These are phyloP conservation scores for Fraxinus floribunda DNA, from an alignment of 305 asterid genomes.

Conservation along the genomic window DNA sequence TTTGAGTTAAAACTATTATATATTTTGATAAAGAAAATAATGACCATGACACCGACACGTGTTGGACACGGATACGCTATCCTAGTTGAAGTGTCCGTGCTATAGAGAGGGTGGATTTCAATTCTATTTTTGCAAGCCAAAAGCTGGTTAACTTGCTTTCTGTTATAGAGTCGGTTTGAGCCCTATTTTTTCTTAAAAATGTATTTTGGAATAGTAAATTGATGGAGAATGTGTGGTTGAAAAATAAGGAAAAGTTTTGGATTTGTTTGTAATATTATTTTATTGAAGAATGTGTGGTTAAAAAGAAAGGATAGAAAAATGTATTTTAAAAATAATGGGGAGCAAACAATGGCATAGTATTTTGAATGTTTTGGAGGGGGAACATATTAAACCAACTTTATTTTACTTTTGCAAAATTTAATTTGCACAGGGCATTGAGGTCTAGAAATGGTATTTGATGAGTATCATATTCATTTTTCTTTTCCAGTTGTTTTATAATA, in stretches of 20 bases:
- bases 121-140: not conserved
- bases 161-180: not conserved
- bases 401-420: not conserved
- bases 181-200: not conserved
- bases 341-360: not conserved
- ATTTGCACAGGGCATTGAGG: not conserved
- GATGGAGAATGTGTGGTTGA: not conserved
- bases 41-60: not conserved
- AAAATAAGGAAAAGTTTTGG: not conserved
- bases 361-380: not conserved
- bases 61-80: no score
- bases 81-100: not conserved
- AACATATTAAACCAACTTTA: not conserved
- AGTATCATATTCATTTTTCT: not conserved
- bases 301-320: not conserved
- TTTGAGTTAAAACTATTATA: no score
- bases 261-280: not conserved
- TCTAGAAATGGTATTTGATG: slow-evolving; percentile 6
- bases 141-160: not conserved
- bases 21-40: no score
- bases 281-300: not conserved
- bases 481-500: not conserved
- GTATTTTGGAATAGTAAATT: not conserved
- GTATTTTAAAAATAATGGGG: not conserved
- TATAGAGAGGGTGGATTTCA: not conserved